These are phyloP conservation scores for Cladosporium sp. DNA, from an alignment of 2,329 filamentous ascomycete species.

Conservation along the genomic window DNA sequence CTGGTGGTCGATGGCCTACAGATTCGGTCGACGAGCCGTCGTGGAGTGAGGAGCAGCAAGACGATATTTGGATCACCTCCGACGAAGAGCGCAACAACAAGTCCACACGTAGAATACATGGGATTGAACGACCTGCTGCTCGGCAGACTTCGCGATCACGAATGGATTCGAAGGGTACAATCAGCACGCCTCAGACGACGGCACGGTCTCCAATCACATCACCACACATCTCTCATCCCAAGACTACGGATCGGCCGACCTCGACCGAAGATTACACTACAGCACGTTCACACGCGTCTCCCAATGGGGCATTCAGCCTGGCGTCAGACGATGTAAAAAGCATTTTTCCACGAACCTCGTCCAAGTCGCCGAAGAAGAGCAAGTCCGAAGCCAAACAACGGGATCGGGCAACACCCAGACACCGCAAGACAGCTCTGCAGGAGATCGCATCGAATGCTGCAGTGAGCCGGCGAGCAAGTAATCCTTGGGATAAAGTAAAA, in stretches of 20 bases:
- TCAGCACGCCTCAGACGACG: constrained; percentile 15
- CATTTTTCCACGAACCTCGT: constrained; percentile 27
- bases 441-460: constrained; percentile 16
- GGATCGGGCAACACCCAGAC: not conserved
- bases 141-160: constrained; percentile 22
- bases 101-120: constrained; percentile 4
- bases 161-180: constrained; percentile 14
- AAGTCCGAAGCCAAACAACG: not conserved
- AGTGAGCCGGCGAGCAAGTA: not conserved
- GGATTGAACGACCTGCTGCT: constrained; percentile 15
- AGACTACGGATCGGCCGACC: constrained; percentile 14
- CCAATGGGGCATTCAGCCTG: constrained; percentile 17
- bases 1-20: constrained; percentile 17
- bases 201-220: not conserved
- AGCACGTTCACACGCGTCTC: constrained; percentile 17
- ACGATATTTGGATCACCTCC: constrained; percentile 31
- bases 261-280: constrained; percentile 20
- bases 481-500: constrained; percentile 6
- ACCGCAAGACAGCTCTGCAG: constrained; percentile 7
- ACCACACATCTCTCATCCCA: not conserved
- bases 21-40: constrained; percentile 18
- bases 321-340: constrained; percentile 24
- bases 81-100: constrained; percentile 16
- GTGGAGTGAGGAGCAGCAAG: constrained; percentile 14
- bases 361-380: constrained; percentile 6